Evolutionary conservation across 495 filamentous ascomycete genomes (phyloP), one percentile per base, ranked within the genome.

Genomic region (Trichoderma virens): DNA sequence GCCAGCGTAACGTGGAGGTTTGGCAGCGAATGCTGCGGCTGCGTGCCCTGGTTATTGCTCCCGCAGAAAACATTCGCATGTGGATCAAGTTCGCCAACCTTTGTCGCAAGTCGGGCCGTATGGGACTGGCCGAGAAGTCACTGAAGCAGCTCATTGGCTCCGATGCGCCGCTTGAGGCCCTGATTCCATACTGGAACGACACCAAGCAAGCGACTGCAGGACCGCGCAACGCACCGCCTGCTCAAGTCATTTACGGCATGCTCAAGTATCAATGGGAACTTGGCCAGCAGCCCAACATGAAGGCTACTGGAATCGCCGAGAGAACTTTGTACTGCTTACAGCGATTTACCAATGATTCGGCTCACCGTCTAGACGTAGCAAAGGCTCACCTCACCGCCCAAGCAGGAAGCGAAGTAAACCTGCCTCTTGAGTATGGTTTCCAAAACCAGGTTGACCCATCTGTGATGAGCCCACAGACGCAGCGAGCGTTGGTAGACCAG

Each of bases 51-150:
- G 94, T 99, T 60, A 93, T 97, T 61, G 84, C 83, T 13, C 92
- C 94, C 4, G 86, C 83, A 32, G 93, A 99, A 72, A 96, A 98
- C 67, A 90, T 95, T 81, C 89, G 94, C 70, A 98, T 98, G 92
- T 96, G 90, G 83, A 97, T 98, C 78, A 99, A 99, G 71, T 98
- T 97, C 70, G 90, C 95, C 65, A 98, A 97, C 68, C 83, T 99
- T 8, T 99, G 94, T 74, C 88, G 94, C 69, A 99, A 98, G 72
- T 96, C 92, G 34, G 89, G 91, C 61, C 88, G 94, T 11, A 93
- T 91, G 79, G 94, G 93, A 16, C 83, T 99, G n/a, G 95, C 93
- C 2, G 94, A 98, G 78, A 93, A 96, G 73, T 91, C 91, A n/a
- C 78, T 99, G 51, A 90, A 92, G 70, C 88, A 86, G 32, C 80